Conservation (phyloP, 2,329 filamentous ascomycete species). For the Dothidotthia symphoricarpi region DNA sequence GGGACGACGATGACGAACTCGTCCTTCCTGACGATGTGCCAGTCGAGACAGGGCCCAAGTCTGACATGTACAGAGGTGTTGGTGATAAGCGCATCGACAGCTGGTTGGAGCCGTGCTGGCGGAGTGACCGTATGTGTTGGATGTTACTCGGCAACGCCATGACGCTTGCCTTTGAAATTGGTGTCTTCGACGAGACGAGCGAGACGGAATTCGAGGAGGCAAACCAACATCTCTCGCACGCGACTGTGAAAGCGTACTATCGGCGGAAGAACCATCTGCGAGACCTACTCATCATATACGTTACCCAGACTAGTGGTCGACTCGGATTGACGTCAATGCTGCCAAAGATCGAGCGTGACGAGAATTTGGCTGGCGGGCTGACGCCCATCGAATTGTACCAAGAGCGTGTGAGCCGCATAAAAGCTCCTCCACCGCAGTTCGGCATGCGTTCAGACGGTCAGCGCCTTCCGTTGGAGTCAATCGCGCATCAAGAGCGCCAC, state of each 20-base stretch:
- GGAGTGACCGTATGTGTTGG: slow-evolving; percentile 91
- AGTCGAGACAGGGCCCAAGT: slow-evolving; percentile 44
- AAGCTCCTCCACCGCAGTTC: slow-evolving; percentile 36
- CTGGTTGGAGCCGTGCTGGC: slow-evolving; percentile 95
- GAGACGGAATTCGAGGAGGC: slow-evolving; percentile 57
- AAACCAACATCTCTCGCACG: slow-evolving; percentile 41
- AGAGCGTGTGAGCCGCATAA: slow-evolving; percentile 38
- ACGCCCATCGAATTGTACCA: slow-evolving; percentile 37
- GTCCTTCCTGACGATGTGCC: slow-evolving; percentile 67
- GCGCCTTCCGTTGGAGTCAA: slow-evolving; percentile 37
- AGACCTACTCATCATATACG: slow-evolving; percentile 82
- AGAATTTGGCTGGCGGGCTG: slow-evolving; percentile 22
- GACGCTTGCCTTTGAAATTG: slow-evolving; percentile 87
- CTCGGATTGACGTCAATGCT: slow-evolving; percentile 94
- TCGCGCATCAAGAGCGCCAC: slow-evolving; percentile 39
- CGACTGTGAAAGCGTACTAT: slow-evolving; percentile 72
- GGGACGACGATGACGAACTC: slow-evolving; percentile 64
- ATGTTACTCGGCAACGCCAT: slow-evolving; percentile 92
- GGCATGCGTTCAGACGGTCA: slow-evolving; percentile 39
- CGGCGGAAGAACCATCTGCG: slow-evolving; percentile 79
- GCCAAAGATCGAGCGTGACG: slow-evolving; percentile 50
- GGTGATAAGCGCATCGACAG: slow-evolving; percentile 86
- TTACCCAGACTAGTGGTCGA: slow-evolving; percentile 88
- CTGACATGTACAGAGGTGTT: slow-evolving; percentile 55
- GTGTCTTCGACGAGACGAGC: slow-evolving; percentile 89